Evolutionary conservation across 2,329 filamentous ascomycete species (phyloP), one percentile per base, ranked within the genome.

Genomic region (Monosporascus sp.): DNA sequence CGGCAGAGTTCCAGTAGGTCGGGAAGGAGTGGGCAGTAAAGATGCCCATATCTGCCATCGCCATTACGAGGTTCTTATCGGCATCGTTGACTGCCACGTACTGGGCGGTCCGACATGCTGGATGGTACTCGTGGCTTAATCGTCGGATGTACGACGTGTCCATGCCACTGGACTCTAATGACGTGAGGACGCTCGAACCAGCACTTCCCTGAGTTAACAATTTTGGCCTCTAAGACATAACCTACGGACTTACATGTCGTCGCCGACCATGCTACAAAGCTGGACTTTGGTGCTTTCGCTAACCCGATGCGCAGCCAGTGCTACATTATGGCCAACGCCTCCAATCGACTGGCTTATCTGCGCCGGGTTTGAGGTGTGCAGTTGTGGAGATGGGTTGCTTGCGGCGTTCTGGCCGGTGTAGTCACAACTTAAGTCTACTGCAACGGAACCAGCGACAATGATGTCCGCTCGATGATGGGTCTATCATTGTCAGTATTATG

Each of bases 11-110:
- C 85, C 87, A 90, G 58, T 79, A 73, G 8, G 75, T 67, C 0
- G 77, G 69, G 56, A 81, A 79, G 1, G 76, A 74, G 55, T 79
- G 72, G 17, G 72, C 65, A n/a, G 84, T 79, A 47, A 96, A 82
- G 61, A 96, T 93, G 52, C 78, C 82, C 91, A 97, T 97, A 66
- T 97, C 94, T 5, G 93, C 92, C 90, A 97, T 96, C 46, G 91
- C 93, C 57, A 97, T 72, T n/a, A 92, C 79, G 2, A 99, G 81
- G 58, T 92, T 88, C 68, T 91, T 95, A 55, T 87, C 83, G 1
- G 77, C 76, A 65, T 95, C 89, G 67, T 97, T 99, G 58, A 97
- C 77, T 17, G 93, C 88, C 3, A 97, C 82, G 67, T 97, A 97
- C 68, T 97, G 91, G 1, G 92, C 90, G 2, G 93, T 97, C 52